phyloP scores from a whole-genome alignment of 1,284 basidiomycete species.

The Sporisorium scitamineum region DNA sequence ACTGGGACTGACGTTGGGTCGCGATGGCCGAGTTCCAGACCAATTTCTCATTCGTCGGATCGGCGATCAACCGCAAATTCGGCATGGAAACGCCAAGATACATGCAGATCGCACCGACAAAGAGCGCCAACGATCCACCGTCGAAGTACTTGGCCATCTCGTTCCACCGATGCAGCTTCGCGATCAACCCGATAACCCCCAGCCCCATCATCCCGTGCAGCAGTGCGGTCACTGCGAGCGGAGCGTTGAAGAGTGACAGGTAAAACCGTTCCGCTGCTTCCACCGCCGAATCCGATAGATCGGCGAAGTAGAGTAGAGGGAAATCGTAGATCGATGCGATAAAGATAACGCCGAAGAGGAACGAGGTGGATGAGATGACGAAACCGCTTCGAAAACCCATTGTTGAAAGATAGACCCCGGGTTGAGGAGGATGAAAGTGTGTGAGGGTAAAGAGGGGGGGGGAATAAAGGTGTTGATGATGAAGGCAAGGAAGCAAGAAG shows the following conservation, averaged over 20 bases:
- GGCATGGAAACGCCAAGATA: constrained; percentile 63
- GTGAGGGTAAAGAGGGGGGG: no score
- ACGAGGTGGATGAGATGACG: constrained; percentile 62
- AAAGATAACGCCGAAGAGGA: constrained; percentile 66
- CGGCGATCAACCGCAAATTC: constrained; percentile 61
- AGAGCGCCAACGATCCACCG: constrained; percentile 60
- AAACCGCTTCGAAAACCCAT: constrained; percentile 69
- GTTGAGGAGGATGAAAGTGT: no score
- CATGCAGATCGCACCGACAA: constrained; percentile 65
- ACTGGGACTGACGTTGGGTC: constrained; percentile 51
- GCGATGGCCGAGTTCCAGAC: constrained; percentile 49
- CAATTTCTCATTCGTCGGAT: constrained; percentile 58
- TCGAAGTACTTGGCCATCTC: constrained; percentile 69
- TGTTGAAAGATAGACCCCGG: constrained; percentile 15
- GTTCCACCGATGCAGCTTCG: constrained; percentile 67
- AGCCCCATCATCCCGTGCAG: constrained; percentile 66
- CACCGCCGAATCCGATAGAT: constrained; percentile 20
- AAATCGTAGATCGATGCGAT: constrained; percentile 65
- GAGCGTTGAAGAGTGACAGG: constrained; percentile 59
- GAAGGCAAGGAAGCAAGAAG: not conserved
- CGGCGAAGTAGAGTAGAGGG: constrained; percentile 61
- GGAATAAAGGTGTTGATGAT: not conserved
- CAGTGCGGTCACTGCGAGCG: constrained; percentile 58
- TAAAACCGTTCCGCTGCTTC: constrained; percentile 64
- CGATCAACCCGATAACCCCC: constrained; percentile 61